These are phyloP conservation scores for Thalia dealbata DNA, from an alignment of 176 grass and related monocot genomes.

Conservation along the genomic window DNA sequence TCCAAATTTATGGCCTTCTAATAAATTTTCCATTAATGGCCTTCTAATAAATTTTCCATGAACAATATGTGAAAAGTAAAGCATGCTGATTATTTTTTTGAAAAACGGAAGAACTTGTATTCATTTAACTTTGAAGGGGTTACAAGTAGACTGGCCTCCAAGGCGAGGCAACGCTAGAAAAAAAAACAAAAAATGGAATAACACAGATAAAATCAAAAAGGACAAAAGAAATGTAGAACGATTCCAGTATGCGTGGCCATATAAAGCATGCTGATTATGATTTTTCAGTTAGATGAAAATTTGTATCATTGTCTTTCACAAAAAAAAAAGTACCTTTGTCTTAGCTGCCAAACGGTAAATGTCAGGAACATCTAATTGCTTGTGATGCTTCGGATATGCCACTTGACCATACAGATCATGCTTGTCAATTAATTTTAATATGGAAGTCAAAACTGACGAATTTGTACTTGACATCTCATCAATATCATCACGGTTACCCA, in stretches of 20 bases:
- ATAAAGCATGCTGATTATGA: background rate
- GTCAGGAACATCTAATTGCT: constrained; percentile 79
- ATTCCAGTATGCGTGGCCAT: no score
- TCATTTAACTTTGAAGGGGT: no score
- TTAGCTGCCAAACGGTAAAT: constrained; percentile 72
- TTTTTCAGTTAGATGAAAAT: background rate
- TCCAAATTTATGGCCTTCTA: background rate
- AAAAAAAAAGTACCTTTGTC: constrained; percentile 84
- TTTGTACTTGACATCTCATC: constrained; percentile 85
- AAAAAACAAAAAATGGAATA: no score
- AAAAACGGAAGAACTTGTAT: no score
- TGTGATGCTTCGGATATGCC: constrained; percentile 88
- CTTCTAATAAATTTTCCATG: background rate
- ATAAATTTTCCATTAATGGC: background rate
- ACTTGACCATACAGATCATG: constrained; percentile 85
- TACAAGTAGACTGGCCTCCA: no score
- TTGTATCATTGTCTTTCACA: no score
- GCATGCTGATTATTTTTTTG: background rate
- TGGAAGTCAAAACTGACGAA: constrained; percentile 54
- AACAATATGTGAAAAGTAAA: background rate
- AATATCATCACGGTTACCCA: constrained; percentile 83
- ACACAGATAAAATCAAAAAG: no score
- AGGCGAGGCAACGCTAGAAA: no score
- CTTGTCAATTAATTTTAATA: constrained; percentile 84
- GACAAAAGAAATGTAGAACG: no score